These are phyloP conservation scores for Phytopythium aichiense DNA, from an alignment of 352 stramenopile species.

Conservation along the genomic window DNA sequence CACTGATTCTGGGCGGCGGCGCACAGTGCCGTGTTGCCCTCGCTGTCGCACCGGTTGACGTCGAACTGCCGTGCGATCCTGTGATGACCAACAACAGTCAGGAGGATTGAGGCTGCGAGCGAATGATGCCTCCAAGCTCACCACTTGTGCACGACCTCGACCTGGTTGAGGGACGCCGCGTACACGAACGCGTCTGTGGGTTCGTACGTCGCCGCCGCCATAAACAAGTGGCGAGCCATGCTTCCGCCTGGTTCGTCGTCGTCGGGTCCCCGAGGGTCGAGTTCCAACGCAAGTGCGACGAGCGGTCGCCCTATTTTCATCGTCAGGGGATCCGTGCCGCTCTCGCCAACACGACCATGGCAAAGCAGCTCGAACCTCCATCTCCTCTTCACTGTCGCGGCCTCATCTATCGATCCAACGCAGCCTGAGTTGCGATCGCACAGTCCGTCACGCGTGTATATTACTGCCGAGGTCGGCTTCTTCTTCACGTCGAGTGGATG, in stretches of 20 bases:
- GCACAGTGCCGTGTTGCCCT: conserved; percentile 43
- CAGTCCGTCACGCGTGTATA: neutral
- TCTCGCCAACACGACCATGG: neutral
- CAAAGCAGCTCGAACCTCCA: too few relatives aligned
- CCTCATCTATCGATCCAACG: neutral
- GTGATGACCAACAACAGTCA: neutral
- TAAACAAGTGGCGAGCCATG: neutral
- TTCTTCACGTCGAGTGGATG: conserved; percentile 23
- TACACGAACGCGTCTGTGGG: conserved; percentile 59
- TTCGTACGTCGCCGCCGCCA: conserved; percentile 22
- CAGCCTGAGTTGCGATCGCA: neutral
- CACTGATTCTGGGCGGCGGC: conserved; percentile 57
- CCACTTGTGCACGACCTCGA: conserved; percentile 55
- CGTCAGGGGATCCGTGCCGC: neutral
- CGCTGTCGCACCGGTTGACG: conserved; percentile 43
- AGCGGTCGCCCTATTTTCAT: conserved; percentile 3
- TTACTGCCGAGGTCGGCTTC: neutral
- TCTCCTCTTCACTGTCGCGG: neutral
- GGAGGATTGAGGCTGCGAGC: neutral
- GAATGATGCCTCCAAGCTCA: neutral
- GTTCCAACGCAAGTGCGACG: neutral
- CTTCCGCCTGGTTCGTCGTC: neutral
- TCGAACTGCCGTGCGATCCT: conserved; percentile 50
- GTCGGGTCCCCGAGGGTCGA: too few relatives aligned
- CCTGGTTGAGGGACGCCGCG: conserved; percentile 60